Percentiles rank a stretch among this genome's conserved stretches.
phyloP scores from a whole-genome alignment of 306 rosid species.

The Benincasa hispida region DNA sequence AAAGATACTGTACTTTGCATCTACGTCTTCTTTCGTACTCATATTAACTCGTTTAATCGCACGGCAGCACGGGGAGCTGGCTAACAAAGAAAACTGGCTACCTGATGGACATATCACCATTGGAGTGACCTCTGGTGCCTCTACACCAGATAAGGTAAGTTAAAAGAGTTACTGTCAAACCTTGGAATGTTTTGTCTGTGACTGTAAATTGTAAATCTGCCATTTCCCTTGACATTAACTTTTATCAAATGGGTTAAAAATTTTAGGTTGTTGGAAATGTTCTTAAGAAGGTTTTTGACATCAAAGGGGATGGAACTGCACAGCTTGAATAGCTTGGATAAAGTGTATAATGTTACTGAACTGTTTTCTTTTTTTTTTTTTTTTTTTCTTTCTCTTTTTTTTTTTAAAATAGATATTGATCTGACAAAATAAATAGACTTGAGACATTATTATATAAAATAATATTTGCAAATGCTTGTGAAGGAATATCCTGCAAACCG shows the following conservation, averaged over 20 bases:
- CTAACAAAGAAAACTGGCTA: slow-evolving; percentile 73
- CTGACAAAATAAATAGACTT: neutral
- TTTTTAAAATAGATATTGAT: neutral
- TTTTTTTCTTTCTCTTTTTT: neutral
- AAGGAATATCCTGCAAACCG: neutral
- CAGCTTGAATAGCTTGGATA: slow-evolving; percentile 22
- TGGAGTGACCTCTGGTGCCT: slow-evolving; percentile 94
- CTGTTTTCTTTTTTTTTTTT: neutral
- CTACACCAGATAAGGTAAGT: slow-evolving; percentile 91
- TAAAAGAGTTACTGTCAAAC: neutral
- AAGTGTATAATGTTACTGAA: neutral
- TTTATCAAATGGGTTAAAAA: neutral
- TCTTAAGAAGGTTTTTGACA: slow-evolving; percentile 66
- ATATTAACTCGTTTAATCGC: neutral
- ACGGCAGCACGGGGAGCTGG: slow-evolving; percentile 75
- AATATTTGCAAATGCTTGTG: neutral
- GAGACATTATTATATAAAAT: neutral
- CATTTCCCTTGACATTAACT: neutral
- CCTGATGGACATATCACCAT: slow-evolving; percentile 75
- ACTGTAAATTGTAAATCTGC: neutral
- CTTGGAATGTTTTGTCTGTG: neutral
- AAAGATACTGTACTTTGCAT: neutral
- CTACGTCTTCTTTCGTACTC: neutral
- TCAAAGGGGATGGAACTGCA: slow-evolving; percentile 68
- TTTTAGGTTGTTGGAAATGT: slow-evolving; percentile 65